Conservation (phyloP, 2,329 filamentous ascomycete genomes). For the Grosmannia huntii region DNA sequence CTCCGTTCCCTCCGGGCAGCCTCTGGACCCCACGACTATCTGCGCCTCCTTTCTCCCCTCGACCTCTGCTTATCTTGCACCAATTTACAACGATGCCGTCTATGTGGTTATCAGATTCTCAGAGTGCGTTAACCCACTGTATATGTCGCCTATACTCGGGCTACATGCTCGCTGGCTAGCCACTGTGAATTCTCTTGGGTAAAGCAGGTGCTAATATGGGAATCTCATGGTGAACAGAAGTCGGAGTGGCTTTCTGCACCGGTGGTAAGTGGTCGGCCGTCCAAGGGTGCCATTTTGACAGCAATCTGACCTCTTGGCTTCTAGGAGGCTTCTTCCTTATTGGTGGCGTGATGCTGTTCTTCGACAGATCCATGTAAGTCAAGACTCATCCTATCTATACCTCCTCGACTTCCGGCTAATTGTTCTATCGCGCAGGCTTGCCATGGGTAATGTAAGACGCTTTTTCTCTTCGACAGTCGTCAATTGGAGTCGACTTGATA, state of each 20-base stretch:
- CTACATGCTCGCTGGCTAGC: not conserved
- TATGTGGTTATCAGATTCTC: constrained; percentile 92
- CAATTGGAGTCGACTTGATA: not conserved
- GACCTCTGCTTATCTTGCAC: not conserved
- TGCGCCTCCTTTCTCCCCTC: not conserved
- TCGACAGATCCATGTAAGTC: constrained; percentile 84
- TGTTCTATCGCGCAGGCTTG: constrained; percentile 46
- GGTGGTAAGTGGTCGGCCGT: constrained; percentile 57
- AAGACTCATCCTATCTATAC: not conserved
- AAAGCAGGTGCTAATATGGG: not conserved
- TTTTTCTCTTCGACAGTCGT: not conserved
- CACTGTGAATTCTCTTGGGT: not conserved
- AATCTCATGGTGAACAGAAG: constrained; percentile 44
- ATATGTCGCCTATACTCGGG: not conserved
- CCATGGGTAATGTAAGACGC: constrained; percentile 79
- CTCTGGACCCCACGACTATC: not conserved
- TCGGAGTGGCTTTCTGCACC: constrained; percentile 95
- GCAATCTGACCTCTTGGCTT: not conserved
- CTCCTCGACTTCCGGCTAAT: not conserved
- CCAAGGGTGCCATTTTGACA: not conserved
- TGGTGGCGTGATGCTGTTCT: constrained; percentile 91
- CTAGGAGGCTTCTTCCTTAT: constrained; percentile 88
- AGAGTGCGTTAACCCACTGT: constrained; percentile 53
- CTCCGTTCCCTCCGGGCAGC: not conserved
- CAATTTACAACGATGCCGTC: constrained; percentile 48